Conservation (phyloP, 169 alveolate species). For the Plasmodium gonderi region DNA sequence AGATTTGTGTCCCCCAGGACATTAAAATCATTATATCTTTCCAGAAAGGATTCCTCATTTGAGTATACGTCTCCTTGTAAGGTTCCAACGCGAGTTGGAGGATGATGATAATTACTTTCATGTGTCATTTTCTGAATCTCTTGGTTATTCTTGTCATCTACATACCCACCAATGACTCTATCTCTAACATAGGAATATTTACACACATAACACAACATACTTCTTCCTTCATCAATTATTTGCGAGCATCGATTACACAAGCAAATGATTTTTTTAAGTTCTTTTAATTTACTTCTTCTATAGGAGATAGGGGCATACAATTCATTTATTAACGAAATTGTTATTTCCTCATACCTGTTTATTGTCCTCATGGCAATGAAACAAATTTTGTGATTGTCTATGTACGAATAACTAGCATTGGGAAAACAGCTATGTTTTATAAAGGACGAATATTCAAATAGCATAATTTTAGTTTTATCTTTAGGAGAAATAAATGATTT, state of each 20-base stretch:
- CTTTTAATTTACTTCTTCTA: slow-evolving; percentile 41
- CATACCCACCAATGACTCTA: not conserved
- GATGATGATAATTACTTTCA: not conserved
- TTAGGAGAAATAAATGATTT: slow-evolving; percentile 63
- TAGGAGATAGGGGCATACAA: slow-evolving; percentile 52
- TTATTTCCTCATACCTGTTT: slow-evolving; percentile 70
- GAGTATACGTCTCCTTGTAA: no score
- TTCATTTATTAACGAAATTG: slow-evolving; percentile 50
- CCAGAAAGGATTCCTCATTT: no score
- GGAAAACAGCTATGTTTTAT: slow-evolving; percentile 72
- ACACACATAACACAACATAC: slow-evolving; percentile 54
- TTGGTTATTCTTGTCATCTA: not conserved
- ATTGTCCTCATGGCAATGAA: slow-evolving; percentile 69
- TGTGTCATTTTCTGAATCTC: not conserved
- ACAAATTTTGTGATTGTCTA: slow-evolving; percentile 51
- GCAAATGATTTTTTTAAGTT: slow-evolving; percentile 24
- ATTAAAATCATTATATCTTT: no score
- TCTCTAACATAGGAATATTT: slow-evolving; percentile 67
- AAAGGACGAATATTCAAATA: slow-evolving; percentile 36
- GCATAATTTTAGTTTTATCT: slow-evolving; percentile 47
- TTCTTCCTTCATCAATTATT: slow-evolving; percentile 74
- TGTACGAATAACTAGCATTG: slow-evolving; percentile 59
- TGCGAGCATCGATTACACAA: slow-evolving; percentile 67
- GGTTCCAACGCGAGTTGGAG: no score
- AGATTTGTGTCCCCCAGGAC: no score